These are phyloP conservation scores for Benincasa hispida DNA, from an alignment of 306 rosid genomes.

Conservation along the genomic window DNA sequence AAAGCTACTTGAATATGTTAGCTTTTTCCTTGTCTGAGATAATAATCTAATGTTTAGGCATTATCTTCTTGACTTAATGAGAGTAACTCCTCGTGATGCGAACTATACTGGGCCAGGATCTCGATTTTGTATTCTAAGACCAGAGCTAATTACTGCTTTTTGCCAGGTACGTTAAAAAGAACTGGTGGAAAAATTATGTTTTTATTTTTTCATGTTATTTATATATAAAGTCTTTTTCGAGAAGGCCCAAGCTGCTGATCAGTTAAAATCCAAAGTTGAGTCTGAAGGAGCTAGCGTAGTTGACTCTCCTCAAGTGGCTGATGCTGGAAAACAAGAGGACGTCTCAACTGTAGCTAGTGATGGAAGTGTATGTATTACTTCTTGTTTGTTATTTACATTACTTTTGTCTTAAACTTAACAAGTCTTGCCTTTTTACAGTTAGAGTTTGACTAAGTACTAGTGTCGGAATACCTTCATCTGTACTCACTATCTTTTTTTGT, in stretches of 20 bases:
- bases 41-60: conserved; percentile 34
- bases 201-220: conserved; percentile 9
- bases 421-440: neutral
- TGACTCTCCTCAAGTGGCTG: conserved; percentile 28
- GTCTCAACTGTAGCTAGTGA: conserved; percentile 8
- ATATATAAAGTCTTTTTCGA: conserved; percentile 10
- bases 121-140: conserved; percentile 78
- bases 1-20: neutral
- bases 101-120: conserved; percentile 79
- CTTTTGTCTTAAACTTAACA: neutral
- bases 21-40: neutral
- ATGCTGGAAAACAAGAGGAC: conserved; percentile 13
- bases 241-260: conserved; percentile 55
- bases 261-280: conserved; percentile 31
- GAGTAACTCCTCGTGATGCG: conserved; percentile 97
- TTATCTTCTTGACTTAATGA: conserved; percentile 95
- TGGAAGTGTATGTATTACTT: conserved; percentile 1
- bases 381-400: neutral
- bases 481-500: neutral
- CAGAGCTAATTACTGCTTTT: conserved; percentile 74
- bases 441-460: neutral
- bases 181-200: neutral
- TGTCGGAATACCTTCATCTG: neutral
- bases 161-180: conserved; percentile 46
- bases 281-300: conserved; percentile 27